Conservation (phyloP, 2,329 filamentous ascomycete genomes). For the Botrytis porri region DNA sequence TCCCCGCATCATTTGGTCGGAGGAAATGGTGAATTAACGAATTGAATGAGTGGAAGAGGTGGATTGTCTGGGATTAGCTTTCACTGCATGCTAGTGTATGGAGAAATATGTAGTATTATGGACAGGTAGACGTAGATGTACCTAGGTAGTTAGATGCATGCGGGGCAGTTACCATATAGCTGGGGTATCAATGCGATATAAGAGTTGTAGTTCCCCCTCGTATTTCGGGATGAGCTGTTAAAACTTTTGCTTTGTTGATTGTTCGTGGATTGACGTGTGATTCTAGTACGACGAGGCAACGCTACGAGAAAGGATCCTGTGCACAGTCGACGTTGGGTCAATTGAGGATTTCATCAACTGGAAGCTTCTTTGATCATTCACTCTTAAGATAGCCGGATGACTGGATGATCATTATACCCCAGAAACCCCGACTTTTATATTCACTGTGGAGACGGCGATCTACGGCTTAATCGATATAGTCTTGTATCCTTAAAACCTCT, state of each 20-base stretch:
- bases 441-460: neutral
- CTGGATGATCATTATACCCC: neutral
- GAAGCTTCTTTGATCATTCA: neutral
- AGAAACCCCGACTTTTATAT: neutral
- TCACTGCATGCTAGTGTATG: constrained; percentile 1
- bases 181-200: neutral
- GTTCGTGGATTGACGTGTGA: neutral
- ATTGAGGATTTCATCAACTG: neutral
- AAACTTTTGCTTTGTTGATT: neutral
- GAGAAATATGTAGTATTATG: neutral
- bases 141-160: neutral
- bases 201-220: neutral
- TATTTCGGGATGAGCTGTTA: neutral
- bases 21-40: neutral
- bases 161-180: neutral
- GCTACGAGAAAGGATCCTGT: neutral
- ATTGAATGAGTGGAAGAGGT: neutral
- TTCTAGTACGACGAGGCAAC: neutral
- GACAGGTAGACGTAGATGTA: neutral
- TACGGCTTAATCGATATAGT: neutral
- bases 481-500: neutral
- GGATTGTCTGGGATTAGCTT: neutral
- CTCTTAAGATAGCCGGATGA: neutral
- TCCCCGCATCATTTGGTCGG: neutral
- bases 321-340: neutral